phyloP scores from a whole-genome alignment of 2,329 filamentous ascomycete species.

The Stagonosporopsis vannaccii region DNA sequence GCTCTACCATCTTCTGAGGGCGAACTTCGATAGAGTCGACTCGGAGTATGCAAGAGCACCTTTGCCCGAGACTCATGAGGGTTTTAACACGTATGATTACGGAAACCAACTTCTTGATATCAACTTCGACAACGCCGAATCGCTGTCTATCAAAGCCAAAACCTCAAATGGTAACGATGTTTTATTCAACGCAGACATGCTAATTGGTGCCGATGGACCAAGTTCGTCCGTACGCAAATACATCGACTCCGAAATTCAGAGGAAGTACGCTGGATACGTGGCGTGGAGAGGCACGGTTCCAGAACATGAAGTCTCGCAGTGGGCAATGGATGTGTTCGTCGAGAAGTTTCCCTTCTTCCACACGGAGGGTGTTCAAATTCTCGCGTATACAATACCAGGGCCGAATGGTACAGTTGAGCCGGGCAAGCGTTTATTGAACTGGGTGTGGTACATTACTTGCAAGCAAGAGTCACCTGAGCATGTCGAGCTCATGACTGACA shows the following conservation, averaged over 20 bases:
- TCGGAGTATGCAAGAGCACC: slow-evolving; percentile 30
- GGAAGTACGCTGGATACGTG: slow-evolving; percentile 38
- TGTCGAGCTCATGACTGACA: slow-evolving; percentile 53
- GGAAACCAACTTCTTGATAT: slow-evolving; percentile 27
- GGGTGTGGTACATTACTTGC: slow-evolving; percentile 56
- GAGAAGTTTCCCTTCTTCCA: slow-evolving; percentile 33
- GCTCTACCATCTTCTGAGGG: slow-evolving; percentile 35
- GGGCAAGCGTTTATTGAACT: slow-evolving; percentile 54
- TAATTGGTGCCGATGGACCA: slow-evolving; percentile 38
- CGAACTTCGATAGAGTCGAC: slow-evolving; percentile 34
- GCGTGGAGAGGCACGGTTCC: slow-evolving; percentile 39
- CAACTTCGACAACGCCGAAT: slow-evolving; percentile 1
- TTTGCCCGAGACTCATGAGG: slow-evolving; percentile 20
- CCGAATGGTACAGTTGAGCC: slow-evolving; percentile 46
- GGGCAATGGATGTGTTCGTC: slow-evolving; percentile 23
- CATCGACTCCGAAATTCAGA: slow-evolving; percentile 19
- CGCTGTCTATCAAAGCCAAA: slow-evolving; percentile 2
- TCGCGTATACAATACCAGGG: slow-evolving; percentile 53
- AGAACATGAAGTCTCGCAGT: slow-evolving; percentile 25
- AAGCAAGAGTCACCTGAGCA: slow-evolving; percentile 46
- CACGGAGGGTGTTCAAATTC: slow-evolving; percentile 23
- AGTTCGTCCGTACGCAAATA: slow-evolving; percentile 31
- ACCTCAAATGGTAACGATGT: slow-evolving; percentile 10
- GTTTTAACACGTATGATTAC: slow-evolving; percentile 26
- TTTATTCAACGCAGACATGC: slow-evolving; percentile 25